Conservation (phyloP, 495 filamentous ascomycete species). For the Daldinia vernicosa region DNA sequence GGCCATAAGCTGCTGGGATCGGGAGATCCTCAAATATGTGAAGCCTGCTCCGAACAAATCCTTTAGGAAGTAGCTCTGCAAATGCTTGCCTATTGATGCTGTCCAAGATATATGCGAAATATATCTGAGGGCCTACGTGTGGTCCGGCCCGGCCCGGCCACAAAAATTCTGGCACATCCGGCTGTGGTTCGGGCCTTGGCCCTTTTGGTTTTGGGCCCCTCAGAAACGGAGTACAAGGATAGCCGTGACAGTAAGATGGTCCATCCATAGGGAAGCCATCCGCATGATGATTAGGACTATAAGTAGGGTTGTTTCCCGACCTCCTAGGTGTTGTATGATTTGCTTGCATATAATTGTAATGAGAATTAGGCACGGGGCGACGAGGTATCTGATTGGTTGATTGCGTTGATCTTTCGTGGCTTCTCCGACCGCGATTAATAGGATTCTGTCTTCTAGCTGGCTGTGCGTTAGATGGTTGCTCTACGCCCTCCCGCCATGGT, state of each 20-base stretch:
- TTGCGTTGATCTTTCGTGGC: not conserved
- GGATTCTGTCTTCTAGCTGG: not conserved
- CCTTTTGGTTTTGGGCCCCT: not conserved
- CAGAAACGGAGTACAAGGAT: not conserved
- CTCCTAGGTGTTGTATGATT: not conserved
- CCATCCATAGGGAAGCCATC: not conserved
- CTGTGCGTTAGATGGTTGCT: not conserved
- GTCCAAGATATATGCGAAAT: slow-evolving; percentile 11
- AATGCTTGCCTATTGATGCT: not conserved
- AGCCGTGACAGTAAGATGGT: not conserved
- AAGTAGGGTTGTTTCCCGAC: not conserved
- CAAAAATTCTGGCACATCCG: not conserved
- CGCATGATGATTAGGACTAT: not conserved
- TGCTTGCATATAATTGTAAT: not conserved
- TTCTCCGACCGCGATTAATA: not conserved
- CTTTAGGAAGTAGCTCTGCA: not conserved
- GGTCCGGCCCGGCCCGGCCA: not conserved
- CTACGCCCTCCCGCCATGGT: not conserved
- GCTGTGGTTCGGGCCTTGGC: not conserved
- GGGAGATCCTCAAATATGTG: not conserved
- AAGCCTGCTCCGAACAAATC: not conserved
- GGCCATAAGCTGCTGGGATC: not conserved
- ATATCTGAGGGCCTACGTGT: not conserved
- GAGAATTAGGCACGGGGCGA: not conserved
- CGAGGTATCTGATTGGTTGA: not conserved